Base-by-base conservation (phyloP, 331 rosid genomes). In the Telfairia occidentalis region DNA sequence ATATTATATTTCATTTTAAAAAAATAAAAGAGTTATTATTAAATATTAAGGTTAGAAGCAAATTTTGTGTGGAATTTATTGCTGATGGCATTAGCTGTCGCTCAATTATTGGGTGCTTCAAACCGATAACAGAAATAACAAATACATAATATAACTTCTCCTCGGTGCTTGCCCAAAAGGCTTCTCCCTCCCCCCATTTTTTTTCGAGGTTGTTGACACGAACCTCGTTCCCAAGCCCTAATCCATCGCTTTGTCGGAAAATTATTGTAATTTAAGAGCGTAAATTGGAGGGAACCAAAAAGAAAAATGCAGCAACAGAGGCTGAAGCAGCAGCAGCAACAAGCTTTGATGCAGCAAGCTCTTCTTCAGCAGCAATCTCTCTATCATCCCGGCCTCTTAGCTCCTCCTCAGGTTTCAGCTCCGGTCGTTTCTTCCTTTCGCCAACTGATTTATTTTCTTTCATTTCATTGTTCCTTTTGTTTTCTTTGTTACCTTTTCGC, bases 291-390 rank as follows among this genome's bases (percentile, higher is more conserved):
- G 77, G 75, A 72, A 78, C 29, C 5, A 76, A 19, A n/a, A 70
- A 71, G 73, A 80, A 82, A 93, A 74, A 92, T 93, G 98, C 98
- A 93, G 93, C 92, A 90, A 81, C 96, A 86, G 83, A 87, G 98
- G 89, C 75, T 93, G 78, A 93, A 92, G 88, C 98, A 92, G 72
- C 96, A 92, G 75, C 75, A 60, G 7, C 19, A 61, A 9, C 97
- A 92, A 85, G 97, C 97, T 85, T 81, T 93, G 92, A 90, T 93
- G 96, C 98, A 93, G 45, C 98, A 93, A 79, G 97, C 98, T 78
- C 93, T 93, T 67, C 90, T 93, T 32, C 98, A 93, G 78, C 98
- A 93, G 76, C 98, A 93, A 45, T 88, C 98, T 76, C 87, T 93
- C 81, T 93, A 93, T 82, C 98, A 93, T 71, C 97, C 98, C 9